Percentiles rank a stretch among this genome's conserved stretches.
Evolutionary conservation across 306 rosid genomes (phyloP).

Genomic region (Vigna reflexopilosa): DNA sequence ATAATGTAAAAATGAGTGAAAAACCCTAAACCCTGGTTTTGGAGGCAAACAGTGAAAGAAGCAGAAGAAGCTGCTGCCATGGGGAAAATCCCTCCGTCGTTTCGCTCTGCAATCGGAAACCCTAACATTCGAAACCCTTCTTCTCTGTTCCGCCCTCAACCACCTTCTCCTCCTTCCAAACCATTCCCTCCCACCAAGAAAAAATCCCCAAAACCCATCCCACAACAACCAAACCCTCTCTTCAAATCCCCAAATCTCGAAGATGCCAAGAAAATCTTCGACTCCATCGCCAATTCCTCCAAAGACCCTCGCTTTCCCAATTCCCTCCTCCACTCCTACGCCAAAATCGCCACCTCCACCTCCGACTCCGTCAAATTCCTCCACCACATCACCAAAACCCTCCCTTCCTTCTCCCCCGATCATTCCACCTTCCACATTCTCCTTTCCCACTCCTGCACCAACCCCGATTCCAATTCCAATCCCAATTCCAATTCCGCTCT

Average conservation of each 20-base stretch:
- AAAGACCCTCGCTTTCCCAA: constrained; percentile 61
- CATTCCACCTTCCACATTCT: constrained; percentile 71
- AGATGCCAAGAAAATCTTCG: constrained; percentile 67
- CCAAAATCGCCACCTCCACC: constrained; percentile 60
- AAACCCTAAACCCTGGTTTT: not conserved
- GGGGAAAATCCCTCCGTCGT: constrained; percentile 77
- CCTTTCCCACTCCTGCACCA: constrained; percentile 62
- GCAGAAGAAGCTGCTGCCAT: constrained; percentile 28
- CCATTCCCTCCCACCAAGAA: constrained; percentile 34
- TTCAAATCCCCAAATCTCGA: constrained; percentile 73
- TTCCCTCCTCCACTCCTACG: constrained; percentile 73
- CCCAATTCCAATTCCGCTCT: constrained; percentile 52
- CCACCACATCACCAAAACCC: constrained; percentile 70
- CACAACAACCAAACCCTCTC: constrained; percentile 21
- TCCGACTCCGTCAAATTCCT: constrained; percentile 72
- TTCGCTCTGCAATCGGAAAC: constrained; percentile 64
- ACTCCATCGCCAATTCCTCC: constrained; percentile 51
- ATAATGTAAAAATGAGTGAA: not conserved
- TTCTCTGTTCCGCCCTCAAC: constrained; percentile 40
- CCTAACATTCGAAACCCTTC: constrained; percentile 50
- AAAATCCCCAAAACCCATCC: constrained; percentile 23
- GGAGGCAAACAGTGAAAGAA: not conserved
- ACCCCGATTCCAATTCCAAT: constrained; percentile 29
- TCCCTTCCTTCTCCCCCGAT: constrained; percentile 72
- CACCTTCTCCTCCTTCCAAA: constrained; percentile 35